Conservation (phyloP, 331 rosid genomes). For the Quercus phellos region DNA sequence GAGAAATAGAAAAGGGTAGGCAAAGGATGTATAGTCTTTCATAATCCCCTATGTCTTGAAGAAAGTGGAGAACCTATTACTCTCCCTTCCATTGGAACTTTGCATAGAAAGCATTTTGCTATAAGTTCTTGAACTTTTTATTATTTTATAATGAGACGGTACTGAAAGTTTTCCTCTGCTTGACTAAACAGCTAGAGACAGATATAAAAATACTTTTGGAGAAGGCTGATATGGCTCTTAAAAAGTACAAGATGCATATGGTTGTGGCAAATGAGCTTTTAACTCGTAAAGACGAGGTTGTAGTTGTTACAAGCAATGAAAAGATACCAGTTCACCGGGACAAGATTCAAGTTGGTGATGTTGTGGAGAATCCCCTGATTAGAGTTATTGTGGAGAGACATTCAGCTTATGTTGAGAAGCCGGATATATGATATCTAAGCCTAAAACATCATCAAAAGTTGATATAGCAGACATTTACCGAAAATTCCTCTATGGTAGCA, state of each 20-base stretch:
- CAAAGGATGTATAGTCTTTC: not conserved
- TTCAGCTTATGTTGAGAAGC: conserved; percentile 39
- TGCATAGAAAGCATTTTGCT: not conserved
- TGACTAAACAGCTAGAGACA: conserved; percentile 73
- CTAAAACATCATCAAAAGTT: not conserved
- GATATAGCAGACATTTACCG: not conserved
- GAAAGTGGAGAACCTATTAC: not conserved
- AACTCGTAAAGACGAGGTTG: conserved; percentile 79
- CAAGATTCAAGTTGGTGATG: conserved; percentile 33
- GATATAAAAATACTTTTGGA: conserved; percentile 76
- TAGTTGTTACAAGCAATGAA: conserved; percentile 53
- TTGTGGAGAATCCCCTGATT: conserved; percentile 71
- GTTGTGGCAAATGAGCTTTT: conserved; percentile 87
- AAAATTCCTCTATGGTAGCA: not conserved
- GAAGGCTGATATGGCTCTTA: conserved; percentile 66
- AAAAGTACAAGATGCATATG: conserved; percentile 78
- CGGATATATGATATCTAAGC: conserved; percentile 7
- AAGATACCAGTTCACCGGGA: conserved; percentile 49
- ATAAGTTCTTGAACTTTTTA: not conserved
- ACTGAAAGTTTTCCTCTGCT: not conserved
- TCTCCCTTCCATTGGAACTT: not conserved
- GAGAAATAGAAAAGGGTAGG: not conserved
- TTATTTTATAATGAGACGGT: not conserved
- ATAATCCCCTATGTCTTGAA: not conserved
- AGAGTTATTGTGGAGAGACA: conserved; percentile 68